Evolutionary conservation across 306 rosid species (phyloP), one percentile per base, ranked within the genome.

Genomic region (Fragaria iinumae): DNA sequence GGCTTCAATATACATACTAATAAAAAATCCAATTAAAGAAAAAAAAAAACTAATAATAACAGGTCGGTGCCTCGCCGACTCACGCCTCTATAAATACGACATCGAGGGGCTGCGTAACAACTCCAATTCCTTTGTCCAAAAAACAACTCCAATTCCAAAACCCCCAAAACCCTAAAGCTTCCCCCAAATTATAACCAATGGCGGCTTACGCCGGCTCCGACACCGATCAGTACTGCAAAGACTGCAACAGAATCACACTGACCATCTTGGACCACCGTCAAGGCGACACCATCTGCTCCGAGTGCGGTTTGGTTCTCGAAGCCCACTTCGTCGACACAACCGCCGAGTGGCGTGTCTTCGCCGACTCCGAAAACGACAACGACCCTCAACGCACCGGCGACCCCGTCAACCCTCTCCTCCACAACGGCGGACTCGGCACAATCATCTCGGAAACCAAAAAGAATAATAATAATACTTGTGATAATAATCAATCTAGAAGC

Each of bases 221-320:
- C 66, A 60, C 17, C 38, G 34, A 23, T 0, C 57, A 11, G 21
- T 44, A 5, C 27, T 83, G 86, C 8, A 1, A 7, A 3, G 69
- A 62, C 5, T 83, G 80, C 75, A 55, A 64, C 21, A 0, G 60
- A 29, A 3, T n/a, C 20, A 43, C 77, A 6, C 7, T 66, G 0
- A 3, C 76, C 2, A 74, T 79, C 23, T 25, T 32, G 11, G 83
- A 83, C 55, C 74, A 64, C 67, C 16, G 0, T 0, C 12, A 56
- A 2, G 81, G 79, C 12, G 56, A 77, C 79, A 57, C 60, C 13
- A 73, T 82, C 23, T 82, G 85, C 76, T 45, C 62, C 10, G 68
- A 56, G 8, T 73, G 85, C 65, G 82, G 85, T 18, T 6, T 77
- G 0, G 41, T 82, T n/a, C 79, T 82, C 6, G 71, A 57, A 12